phyloP scores from a whole-genome alignment of 805 yeast species.

The Saccharomycopsis sp. region DNA sequence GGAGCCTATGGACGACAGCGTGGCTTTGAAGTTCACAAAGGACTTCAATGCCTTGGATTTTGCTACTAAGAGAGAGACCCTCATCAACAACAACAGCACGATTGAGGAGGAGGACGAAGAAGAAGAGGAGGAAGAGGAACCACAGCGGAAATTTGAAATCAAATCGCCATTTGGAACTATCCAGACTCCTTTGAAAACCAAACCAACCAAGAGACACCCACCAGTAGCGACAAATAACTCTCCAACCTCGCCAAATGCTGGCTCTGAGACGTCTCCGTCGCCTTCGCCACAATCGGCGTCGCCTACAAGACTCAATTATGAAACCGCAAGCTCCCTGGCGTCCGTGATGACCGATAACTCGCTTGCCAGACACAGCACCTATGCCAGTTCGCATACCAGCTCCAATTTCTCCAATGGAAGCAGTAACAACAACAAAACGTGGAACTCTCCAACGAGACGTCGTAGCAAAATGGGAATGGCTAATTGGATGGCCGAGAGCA shows the following conservation, averaged over 20 bases:
- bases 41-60: background rate
- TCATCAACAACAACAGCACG: background rate
- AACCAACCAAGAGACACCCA: background rate
- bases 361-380: slow-evolving; percentile 21
- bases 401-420: slow-evolving; percentile 22
- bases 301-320: slow-evolving; percentile 5
- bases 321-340: slow-evolving; percentile 9
- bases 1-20: background rate
- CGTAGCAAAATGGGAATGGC: slow-evolving; percentile 29
- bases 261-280: background rate
- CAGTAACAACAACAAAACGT: slow-evolving; percentile 25
- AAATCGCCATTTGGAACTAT: slow-evolving; percentile 21
- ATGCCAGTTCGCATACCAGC: slow-evolving; percentile 23
- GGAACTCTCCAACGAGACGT: slow-evolving; percentile 40
- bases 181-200: slow-evolving; percentile 5
- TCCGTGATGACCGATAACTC: slow-evolving; percentile 18
- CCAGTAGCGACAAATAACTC: background rate
- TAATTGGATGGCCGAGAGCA: slow-evolving; percentile 23
- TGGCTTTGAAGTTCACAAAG: slow-evolving; percentile 5
- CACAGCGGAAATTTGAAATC: slow-evolving; percentile 8
- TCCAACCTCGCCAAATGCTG: background rate
- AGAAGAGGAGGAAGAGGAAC: background rate
- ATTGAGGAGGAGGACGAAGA: background rate
- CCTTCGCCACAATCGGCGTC: background rate
- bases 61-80: too few species aligned